Evolutionary conservation across 768 basidiomycete genomes (phyloP).

Genomic region (Suillus fuscotomentosus): DNA sequence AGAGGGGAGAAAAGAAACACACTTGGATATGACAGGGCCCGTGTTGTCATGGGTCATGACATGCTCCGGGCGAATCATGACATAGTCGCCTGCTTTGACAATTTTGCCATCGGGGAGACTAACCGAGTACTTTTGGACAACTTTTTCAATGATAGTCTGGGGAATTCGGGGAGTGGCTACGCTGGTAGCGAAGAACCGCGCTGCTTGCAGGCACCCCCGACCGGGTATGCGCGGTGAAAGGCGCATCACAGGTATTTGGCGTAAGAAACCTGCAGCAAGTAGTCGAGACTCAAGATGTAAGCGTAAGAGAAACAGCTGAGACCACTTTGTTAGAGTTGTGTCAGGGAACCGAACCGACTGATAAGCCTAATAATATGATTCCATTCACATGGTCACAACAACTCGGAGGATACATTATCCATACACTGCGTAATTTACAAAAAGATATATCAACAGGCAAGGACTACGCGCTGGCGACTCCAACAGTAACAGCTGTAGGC

Average conservation of each 20-base stretch:
- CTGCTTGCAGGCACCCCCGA: neutral
- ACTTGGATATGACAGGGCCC: conserved; percentile 97
- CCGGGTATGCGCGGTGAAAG: neutral
- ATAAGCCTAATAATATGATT: neutral
- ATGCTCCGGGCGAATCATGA: conserved; percentile 98
- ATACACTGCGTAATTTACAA: conserved; percentile 1
- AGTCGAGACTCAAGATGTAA: neutral
- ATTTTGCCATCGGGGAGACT: conserved; percentile 74
- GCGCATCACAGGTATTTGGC: neutral
- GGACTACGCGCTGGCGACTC: conserved; percentile 11
- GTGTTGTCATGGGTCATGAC: conserved; percentile 99
- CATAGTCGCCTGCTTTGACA: conserved; percentile 96
- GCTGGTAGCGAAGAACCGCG: conserved; percentile 33
- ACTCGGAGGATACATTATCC: neutral
- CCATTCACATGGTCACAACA: neutral
- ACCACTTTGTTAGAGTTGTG: neutral
- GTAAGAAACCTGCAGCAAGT: neutral
- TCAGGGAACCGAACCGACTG: neutral
- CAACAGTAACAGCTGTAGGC: conserved; percentile 12
- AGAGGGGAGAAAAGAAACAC: conserved; percentile 24
- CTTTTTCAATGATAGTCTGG: conserved; percentile 95
- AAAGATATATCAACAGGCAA: neutral
- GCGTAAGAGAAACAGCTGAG: neutral
- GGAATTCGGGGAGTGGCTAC: conserved; percentile 39
- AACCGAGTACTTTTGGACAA: conserved; percentile 97